A percentile compares a stretch with the other conserved stretches of the same genome.
These are phyloP conservation scores for Echinosophora koreensis DNA, from an alignment of 306 rosid genomes.

Conservation along the genomic window DNA sequence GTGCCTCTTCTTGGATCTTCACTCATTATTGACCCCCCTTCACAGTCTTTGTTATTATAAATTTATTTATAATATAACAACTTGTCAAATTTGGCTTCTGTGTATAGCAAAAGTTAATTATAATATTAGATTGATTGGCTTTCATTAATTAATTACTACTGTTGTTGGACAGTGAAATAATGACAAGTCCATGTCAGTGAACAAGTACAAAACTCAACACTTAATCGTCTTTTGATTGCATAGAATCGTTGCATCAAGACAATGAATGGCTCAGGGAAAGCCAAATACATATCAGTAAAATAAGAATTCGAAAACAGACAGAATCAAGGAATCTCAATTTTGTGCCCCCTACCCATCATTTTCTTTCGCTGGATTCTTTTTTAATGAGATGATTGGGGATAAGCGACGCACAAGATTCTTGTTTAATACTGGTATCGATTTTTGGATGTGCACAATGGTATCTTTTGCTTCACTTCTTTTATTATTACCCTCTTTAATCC, in stretches of 20 bases:
- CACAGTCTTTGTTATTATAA: background rate
- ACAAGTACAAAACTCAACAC: conserved; percentile 26
- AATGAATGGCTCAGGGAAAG: conserved; percentile 36
- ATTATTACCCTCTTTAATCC: too few relatives aligned
- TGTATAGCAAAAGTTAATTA: background rate
- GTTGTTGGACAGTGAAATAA: conserved; percentile 43
- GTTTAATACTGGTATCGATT: too few relatives aligned
- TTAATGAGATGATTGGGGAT: conserved; percentile 1
- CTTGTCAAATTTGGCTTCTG: conserved; percentile 26
- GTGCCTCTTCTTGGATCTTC: conserved; percentile 26
- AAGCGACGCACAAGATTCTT: conserved; percentile 40
- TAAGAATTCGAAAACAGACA: conserved; percentile 45
- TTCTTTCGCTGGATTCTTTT: conserved; percentile 10
- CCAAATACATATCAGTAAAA: conserved; percentile 41
- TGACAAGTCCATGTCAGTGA: conserved; percentile 35
- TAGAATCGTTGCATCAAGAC: conserved; percentile 50
- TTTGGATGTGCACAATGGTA: too few relatives aligned
- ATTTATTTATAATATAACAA: conserved; percentile 1
- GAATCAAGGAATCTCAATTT: conserved; percentile 62
- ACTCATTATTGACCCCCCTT: background rate
- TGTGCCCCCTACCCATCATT: conserved; percentile 43
- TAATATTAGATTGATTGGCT: background rate
- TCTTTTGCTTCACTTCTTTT: too few relatives aligned
- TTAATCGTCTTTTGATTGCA: conserved; percentile 41
- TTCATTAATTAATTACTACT: background rate